phyloP scores from a whole-genome alignment of 1,284 basidiomycete species.

The Trametes sp. region DNA sequence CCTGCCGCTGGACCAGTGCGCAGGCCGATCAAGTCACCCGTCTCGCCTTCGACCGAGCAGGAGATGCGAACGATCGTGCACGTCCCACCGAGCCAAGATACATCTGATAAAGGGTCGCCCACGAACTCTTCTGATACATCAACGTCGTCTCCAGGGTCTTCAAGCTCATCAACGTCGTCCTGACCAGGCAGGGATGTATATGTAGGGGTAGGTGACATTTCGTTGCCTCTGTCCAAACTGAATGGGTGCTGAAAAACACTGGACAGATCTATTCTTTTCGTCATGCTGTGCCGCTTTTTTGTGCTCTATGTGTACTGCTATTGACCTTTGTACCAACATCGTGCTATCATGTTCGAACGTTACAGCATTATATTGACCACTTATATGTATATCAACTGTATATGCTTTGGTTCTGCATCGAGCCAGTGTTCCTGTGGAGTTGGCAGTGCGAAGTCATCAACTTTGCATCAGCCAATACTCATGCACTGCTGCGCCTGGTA shows the following conservation, averaged over 20 bases:
- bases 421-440: too few relatives aligned
- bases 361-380: too few relatives aligned
- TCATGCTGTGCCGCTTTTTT: not conserved
- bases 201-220: not conserved
- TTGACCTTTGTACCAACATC: not conserved
- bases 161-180: not conserved
- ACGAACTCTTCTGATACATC: conserved; percentile 2
- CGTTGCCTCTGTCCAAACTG: too few relatives aligned
- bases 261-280: too few relatives aligned
- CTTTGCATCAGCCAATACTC: too few relatives aligned
- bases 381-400: too few relatives aligned
- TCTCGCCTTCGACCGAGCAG: conserved; percentile 9
- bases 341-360: not conserved
- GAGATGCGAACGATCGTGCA: conserved; percentile 9
- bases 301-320: conserved; percentile 1
- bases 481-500: too few relatives aligned
- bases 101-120: conserved; percentile 2
- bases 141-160: not conserved
- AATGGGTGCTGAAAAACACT: too few relatives aligned
- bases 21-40: conserved; percentile 13
- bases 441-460: too few relatives aligned
- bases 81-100: conserved; percentile 6
- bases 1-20: conserved; percentile 2
- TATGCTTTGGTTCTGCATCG: too few relatives aligned
- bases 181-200: not conserved